Base-by-base conservation (phyloP, 2,329 filamentous ascomycete species). In the Aspergillus fumigatiaffinis region DNA sequence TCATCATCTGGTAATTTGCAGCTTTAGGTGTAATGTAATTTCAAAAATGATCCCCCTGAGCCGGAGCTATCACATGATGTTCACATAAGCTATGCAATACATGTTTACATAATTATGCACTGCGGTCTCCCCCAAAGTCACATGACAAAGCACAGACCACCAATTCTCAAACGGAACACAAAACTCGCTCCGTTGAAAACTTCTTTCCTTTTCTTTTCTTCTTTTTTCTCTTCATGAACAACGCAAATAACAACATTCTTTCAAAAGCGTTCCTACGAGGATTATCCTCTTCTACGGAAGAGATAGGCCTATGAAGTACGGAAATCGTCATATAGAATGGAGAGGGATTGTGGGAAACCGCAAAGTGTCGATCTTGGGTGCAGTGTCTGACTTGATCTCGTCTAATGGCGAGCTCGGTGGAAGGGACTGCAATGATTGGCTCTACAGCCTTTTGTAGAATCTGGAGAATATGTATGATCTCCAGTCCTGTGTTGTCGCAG, bases 361-460 rank as follows among this genome's bases (percentile, higher is more conserved):
- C 65, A 72, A 68, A 69, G 71, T 74, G 75, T 79, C 73, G 79
- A 79, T 82, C 80, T 82, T 83, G 80, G 80, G 80, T 83, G 81
- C 81, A 81, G 79, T 82, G 77, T 74, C 79, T 80, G 70, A 68
- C 68, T 71, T 73, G 74, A 73, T 63, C 63, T 58, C 55, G 58
- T 50, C 44, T 47, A 20, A 25, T 25, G 44, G 23, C 44, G 44
- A 69, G 61, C 64, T 63, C 71, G 57, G 71, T 83, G 79, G 77
- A 70, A 78, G 80, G 76, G 80, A 82, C 75, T 81, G 81, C 81
- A 83, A 83, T 83, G 81, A 83, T 82, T 78, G 78, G 79, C 74
- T 76, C 78, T 78, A 83, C 80, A 83, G 50, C 60, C 54, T 51
- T 23, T 23, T 57, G 17, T 54, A 51, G 25, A 38, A 20, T 56